Evolutionary conservation across 2,329 filamentous ascomycete genomes (phyloP), one percentile per base, ranked within the genome.

Genomic region (Lachnellula arida): DNA sequence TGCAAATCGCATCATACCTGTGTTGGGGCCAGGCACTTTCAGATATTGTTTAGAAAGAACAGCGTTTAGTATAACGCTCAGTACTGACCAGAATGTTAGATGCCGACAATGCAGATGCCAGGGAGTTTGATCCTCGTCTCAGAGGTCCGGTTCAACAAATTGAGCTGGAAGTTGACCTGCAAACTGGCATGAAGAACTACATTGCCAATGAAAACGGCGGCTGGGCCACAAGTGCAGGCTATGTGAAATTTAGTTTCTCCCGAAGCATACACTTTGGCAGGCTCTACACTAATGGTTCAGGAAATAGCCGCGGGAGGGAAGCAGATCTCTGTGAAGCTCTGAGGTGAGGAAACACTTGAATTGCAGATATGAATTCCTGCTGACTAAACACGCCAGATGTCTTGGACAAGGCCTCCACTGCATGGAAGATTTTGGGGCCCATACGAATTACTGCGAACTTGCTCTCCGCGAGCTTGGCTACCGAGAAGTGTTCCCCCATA

Each of bases 151-250:
- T 97, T 8, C 76, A 83, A 57, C 80, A 81, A 4, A 72, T 81
- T 42, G 89, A 94, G 68, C 82, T 89, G 19, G 84, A 89, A 57
- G 81, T 94, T 55, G 89, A 94, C 66, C 75, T 75, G 35, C 75
- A 81, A 5, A 94, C 89, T 1, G 92, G 92, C n/a, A 96, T 99
- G 93, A 99, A 97, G 74, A 97, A 97, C 71, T 99, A 99, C 72
- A 97, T 99, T 63, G 86, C 93, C 58, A 97, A 97, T 67, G 93
- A 97, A 71, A 77, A 75, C 14, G 90, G 91, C 4, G 81, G 83
- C 42, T 97, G 92, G 89, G 90, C 92, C 1, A 99, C 94, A 19
- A 96, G 91, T 60, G 78, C 89, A 7, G 92, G 89, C 40, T 97
- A 93, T 67, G 79, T 96, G 57, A 85, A 86, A 63, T 89, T 84